Percentiles rank a stretch among this genome's conserved stretches.
Evolutionary conservation across 2,329 filamentous ascomycete genomes (phyloP).

Genomic region (Colletotrichum noveboracense): DNA sequence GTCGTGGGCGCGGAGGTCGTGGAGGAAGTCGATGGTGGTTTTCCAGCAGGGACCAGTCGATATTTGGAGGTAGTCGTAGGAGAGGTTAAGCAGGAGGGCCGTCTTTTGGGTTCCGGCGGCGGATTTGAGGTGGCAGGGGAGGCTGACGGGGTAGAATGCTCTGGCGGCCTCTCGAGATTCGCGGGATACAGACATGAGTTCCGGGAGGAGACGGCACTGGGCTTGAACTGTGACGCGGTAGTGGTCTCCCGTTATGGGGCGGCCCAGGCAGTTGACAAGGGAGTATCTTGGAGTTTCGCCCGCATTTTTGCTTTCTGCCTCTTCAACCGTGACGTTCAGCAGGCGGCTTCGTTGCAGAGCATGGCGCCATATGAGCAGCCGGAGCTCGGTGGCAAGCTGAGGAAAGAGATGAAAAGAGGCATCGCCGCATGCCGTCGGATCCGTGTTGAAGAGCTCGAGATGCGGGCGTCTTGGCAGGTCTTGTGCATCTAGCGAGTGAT

Average conservation of each 20-base stretch:
- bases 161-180: not conserved
- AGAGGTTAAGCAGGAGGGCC: not conserved
- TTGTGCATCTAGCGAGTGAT: not conserved
- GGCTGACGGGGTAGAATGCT: not conserved
- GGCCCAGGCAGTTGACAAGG: not conserved
- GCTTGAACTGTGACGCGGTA: not conserved
- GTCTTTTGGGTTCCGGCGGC: not conserved
- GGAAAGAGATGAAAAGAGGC: not conserved
- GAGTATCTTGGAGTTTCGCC: not conserved
- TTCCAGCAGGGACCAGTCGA: not conserved
- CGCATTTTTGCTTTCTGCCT: not conserved
- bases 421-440: not conserved
- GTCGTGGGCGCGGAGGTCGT: conserved; percentile 4
- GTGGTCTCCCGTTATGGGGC: not conserved
- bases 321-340: not conserved
- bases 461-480: not conserved
- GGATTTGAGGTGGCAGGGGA: not conserved
- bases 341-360: not conserved
- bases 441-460: conserved; percentile 6
- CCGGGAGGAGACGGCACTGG: not conserved
- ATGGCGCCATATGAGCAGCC: not conserved
- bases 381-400: not conserved
- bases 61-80: not conserved
- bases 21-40: not conserved
- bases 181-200: not conserved